phyloP scores from a whole-genome alignment of 495 filamentous ascomycete species.

The Glutinoglossum americanum region DNA sequence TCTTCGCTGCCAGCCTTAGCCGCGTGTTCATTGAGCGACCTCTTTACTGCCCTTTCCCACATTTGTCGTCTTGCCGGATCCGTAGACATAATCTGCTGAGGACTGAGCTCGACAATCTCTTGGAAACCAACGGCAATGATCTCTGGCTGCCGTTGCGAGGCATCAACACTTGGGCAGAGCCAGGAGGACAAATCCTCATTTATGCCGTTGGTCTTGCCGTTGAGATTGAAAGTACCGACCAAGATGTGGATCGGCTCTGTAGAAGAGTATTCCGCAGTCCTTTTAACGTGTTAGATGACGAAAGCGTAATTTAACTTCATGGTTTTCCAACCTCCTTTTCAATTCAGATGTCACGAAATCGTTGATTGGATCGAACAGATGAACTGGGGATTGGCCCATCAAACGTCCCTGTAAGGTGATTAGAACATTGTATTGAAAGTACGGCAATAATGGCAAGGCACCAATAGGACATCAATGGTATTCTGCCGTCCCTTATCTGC shows the following conservation, averaged over 20 bases:
- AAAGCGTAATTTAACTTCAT: not conserved
- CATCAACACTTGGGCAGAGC: constrained; percentile 40
- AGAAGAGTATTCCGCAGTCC: constrained; percentile 14
- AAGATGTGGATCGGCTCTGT: constrained; percentile 36
- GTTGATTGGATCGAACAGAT: constrained; percentile 83
- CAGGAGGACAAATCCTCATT: constrained; percentile 64
- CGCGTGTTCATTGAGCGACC: constrained; percentile 52
- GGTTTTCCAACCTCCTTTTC: constrained; percentile 27
- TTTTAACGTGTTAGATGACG: not conserved
- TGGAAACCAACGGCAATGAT: constrained; percentile 86
- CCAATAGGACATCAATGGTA: constrained; percentile 74
- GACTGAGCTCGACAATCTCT: constrained; percentile 89
- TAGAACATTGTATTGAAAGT: not conserved
- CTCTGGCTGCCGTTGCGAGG: constrained; percentile 36
- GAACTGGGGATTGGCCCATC: constrained; percentile 61
- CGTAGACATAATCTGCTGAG: constrained; percentile 98
- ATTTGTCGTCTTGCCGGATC: constrained; percentile 65
- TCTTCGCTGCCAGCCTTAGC: constrained; percentile 37
- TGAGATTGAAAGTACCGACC: constrained; percentile 87
- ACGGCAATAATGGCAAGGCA: constrained; percentile 3
- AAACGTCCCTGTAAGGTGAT: constrained; percentile 36
- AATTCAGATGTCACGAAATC: constrained; percentile 67
- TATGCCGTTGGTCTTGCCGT: constrained; percentile 57
- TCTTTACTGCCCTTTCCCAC: constrained; percentile 70
- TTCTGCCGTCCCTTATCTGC: constrained; percentile 80